A percentile compares a stretch with the other conserved stretches of the same genome.
These are phyloP conservation scores for Vitis rupestris DNA, from an alignment of 164 flowering plant species.

Conservation along the genomic window DNA sequence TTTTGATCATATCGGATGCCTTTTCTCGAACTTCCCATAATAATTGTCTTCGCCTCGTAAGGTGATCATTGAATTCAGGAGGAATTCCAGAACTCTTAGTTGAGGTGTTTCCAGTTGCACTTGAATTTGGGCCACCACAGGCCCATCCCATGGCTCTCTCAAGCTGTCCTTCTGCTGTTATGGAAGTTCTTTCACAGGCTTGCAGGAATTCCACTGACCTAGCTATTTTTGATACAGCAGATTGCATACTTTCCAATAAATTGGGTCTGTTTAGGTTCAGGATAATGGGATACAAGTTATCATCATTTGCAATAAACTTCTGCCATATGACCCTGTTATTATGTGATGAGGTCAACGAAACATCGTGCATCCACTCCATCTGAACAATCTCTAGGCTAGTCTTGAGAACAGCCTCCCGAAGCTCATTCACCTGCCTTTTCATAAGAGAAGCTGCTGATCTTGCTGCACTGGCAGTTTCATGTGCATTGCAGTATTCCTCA, in stretches of 20 bases:
- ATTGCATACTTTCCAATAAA: constrained; percentile 64
- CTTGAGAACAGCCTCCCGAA: constrained; percentile 62
- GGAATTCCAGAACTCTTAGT: constrained; percentile 80
- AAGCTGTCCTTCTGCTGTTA: constrained; percentile 88
- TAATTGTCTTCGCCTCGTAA: constrained; percentile 59
- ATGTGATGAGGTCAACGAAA: constrained; percentile 36
- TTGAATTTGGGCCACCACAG: constrained; percentile 78
- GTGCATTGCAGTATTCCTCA: constrained; percentile 87
- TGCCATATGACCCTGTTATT: constrained; percentile 44
- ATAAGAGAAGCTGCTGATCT: constrained; percentile 70
- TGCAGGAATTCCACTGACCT: constrained; percentile 70
- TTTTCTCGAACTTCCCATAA: constrained; percentile 72
- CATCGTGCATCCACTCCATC: constrained; percentile 85
- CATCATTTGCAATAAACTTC: constrained; percentile 47
- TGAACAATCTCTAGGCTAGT: constrained; percentile 76
- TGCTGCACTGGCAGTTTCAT: constrained; percentile 91
- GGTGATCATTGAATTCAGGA: constrained; percentile 83
- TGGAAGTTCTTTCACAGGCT: constrained; percentile 70
- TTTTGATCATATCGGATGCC: constrained; percentile 63
- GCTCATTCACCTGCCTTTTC: constrained; percentile 73
- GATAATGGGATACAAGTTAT: constrained; percentile 47
- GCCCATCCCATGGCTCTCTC: constrained; percentile 99
- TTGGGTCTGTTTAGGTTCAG: constrained; percentile 60
- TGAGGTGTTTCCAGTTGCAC: constrained; percentile 45
- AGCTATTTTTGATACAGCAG: constrained; percentile 61